Evolutionary conservation across 106 monocot genomes (phyloP).

Genomic region (Iris macrosiphon): DNA sequence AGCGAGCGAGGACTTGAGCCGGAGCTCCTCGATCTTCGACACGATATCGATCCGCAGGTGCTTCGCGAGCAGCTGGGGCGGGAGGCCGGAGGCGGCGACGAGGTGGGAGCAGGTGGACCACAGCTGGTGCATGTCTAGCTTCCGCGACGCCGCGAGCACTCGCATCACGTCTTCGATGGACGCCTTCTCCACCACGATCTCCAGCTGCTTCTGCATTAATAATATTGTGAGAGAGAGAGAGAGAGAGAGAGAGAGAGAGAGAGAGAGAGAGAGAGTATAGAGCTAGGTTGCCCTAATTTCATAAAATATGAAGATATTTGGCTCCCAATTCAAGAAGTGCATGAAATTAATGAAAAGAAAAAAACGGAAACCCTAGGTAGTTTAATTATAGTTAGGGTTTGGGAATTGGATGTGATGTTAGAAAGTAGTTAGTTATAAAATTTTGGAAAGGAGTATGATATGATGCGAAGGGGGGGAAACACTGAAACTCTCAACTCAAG

Average conservation of each 20-base stretch:
- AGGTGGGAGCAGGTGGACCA: conserved; percentile 82
- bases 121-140: conserved; percentile 87
- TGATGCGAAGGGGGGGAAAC: neutral
- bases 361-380: neutral
- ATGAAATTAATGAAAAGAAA: no score
- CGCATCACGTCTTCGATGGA: conserved; percentile 95
- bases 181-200: conserved; percentile 76
- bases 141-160: conserved; percentile 74
- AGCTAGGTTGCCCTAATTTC: neutral
- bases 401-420: neutral
- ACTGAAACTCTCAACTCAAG: conserved; percentile 7
- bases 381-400: no score
- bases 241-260: neutral
- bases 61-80: conserved; percentile 80
- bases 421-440: neutral
- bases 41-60: conserved; percentile 81
- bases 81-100: conserved; percentile 83
- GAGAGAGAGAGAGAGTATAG: neutral
- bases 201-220: conserved; percentile 63
- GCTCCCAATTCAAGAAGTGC: no score
- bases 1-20: conserved; percentile 61
- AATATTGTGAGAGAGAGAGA: neutral
- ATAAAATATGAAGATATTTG: no score
- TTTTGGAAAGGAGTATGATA: neutral
- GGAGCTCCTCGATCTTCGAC: conserved; percentile 77